These are phyloP conservation scores for Trichosporon inkin DNA, from an alignment of 1,284 basidiomycete genomes.

Conservation along the genomic window DNA sequence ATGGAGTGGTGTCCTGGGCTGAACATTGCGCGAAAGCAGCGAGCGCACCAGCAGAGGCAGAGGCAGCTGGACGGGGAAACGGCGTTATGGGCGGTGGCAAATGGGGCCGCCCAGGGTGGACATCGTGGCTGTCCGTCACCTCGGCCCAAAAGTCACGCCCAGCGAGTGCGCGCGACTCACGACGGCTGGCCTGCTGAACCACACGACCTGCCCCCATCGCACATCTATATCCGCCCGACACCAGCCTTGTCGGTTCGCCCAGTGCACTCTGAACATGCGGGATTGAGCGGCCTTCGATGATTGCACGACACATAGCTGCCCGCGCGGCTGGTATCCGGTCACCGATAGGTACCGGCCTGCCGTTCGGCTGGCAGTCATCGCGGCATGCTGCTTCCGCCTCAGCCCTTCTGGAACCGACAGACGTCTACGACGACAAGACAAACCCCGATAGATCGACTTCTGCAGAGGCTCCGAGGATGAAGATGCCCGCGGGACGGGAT, in stretches of 20 bases:
- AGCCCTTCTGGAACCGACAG: background rate
- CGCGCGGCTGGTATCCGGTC: conserved; percentile 1
- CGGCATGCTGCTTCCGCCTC: background rate
- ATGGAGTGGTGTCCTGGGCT: background rate
- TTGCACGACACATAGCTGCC: conserved; percentile 1
- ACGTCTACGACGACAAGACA: background rate
- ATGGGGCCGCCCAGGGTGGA: background rate
- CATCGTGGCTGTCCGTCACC: conserved; percentile 6
- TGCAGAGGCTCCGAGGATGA: background rate
- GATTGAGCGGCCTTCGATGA: conserved; percentile 9
- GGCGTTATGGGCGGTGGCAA: conserved; percentile 5
- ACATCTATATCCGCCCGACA: background rate
- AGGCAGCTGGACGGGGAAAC: background rate
- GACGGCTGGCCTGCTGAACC: background rate
- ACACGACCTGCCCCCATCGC: background rate
- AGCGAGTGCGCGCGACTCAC: background rate
- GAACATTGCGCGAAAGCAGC: background rate
- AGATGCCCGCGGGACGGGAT: background rate
- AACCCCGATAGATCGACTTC: background rate
- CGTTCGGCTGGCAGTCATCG: background rate
- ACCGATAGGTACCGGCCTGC: background rate
- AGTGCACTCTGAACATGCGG: conserved; percentile 1
- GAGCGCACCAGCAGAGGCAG: background rate
- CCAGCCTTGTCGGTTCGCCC: background rate
- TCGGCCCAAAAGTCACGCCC: conserved; percentile 1